These are phyloP conservation scores for Telopea speciosissima DNA, from an alignment of 177 flowering plant genomes.

Conservation along the genomic window DNA sequence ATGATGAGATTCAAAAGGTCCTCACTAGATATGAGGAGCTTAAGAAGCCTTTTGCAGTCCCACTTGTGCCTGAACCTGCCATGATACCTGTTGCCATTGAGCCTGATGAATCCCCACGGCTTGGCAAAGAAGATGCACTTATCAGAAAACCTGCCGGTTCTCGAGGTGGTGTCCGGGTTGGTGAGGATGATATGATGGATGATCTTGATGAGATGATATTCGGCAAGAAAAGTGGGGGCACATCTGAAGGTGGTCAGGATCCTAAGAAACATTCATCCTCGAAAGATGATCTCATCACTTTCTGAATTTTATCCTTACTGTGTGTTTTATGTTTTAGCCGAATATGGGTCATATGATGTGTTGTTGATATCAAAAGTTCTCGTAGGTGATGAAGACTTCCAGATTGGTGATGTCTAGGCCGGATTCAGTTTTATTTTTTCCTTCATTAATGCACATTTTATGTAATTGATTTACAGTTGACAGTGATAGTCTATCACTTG, in stretches of 20 bases:
- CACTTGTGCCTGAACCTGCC: conserved; percentile 65
- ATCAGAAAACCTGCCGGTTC: conserved; percentile 58
- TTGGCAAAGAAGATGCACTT: conserved; percentile 60
- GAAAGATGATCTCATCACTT: conserved; percentile 71
- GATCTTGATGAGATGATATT: conserved; percentile 98
- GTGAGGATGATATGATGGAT: conserved; percentile 70
- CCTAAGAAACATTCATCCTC: conserved; percentile 47
- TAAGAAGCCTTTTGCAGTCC: conserved; percentile 40
- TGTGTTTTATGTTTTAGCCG: conserved; percentile 7
- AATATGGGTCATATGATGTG: conserved; percentile 7
- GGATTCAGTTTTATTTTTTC: background rate
- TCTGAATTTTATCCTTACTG: conserved; percentile 25
- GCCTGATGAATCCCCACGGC: conserved; percentile 76
- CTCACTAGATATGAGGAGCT: conserved; percentile 70
- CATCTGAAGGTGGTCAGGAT: conserved; percentile 45
- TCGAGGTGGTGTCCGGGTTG: conserved; percentile 38
- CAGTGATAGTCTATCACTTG: background rate
- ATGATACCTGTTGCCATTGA: conserved; percentile 90
- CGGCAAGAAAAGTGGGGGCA: conserved; percentile 61
- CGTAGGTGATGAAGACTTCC: conserved; percentile 3
- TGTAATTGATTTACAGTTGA: background rate
- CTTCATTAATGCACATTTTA: conserved; percentile 1
- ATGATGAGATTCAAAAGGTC: conserved; percentile 58
- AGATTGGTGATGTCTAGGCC: background rate
- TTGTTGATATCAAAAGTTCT: conserved; percentile 1